These are phyloP conservation scores for Acer negundo DNA, from an alignment of 345 rosid genomes.

Conservation along the genomic window DNA sequence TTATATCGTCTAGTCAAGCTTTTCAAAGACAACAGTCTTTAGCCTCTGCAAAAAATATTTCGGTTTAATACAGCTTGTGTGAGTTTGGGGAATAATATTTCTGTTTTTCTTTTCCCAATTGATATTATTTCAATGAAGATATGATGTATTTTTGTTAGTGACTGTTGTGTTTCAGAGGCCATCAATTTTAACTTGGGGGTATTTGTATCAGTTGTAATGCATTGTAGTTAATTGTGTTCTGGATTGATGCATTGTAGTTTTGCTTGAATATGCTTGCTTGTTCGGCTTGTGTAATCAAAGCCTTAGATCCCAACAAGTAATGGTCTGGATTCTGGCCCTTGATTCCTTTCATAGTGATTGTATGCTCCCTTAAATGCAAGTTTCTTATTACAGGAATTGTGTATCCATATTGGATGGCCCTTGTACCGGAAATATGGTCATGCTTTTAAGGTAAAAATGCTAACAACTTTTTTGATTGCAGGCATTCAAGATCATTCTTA, in stretches of 20 bases:
- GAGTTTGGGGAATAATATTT: too few species aligned
- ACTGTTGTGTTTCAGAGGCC: not conserved
- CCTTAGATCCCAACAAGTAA: not conserved
- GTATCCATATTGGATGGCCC: slow-evolving; percentile 89
- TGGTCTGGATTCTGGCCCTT: not conserved
- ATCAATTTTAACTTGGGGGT: not conserved
- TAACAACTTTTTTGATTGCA: slow-evolving; percentile 32
- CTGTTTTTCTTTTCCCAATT: too few species aligned
- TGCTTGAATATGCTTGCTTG: not conserved
- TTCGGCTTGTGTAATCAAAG: not conserved
- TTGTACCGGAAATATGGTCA: slow-evolving; percentile 88
- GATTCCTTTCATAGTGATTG: not conserved
- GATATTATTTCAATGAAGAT: not conserved
- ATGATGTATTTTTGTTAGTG: not conserved
- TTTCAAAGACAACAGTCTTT: too few species aligned
- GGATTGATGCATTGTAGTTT: not conserved
- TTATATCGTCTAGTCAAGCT: too few species aligned
- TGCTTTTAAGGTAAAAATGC: slow-evolving; percentile 84
- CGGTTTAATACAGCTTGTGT: too few species aligned
- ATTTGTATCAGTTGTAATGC: not conserved
- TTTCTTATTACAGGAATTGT: slow-evolving; percentile 62
- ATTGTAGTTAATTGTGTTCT: not conserved
- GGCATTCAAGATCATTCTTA: slow-evolving; percentile 92
- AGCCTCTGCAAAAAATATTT: too few species aligned
- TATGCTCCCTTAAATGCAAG: slow-evolving; percentile 18